These are phyloP conservation scores for Entomortierella beljakovae DNA, from an alignment of 192 early-diverging fungal genomes.

Conservation along the genomic window DNA sequence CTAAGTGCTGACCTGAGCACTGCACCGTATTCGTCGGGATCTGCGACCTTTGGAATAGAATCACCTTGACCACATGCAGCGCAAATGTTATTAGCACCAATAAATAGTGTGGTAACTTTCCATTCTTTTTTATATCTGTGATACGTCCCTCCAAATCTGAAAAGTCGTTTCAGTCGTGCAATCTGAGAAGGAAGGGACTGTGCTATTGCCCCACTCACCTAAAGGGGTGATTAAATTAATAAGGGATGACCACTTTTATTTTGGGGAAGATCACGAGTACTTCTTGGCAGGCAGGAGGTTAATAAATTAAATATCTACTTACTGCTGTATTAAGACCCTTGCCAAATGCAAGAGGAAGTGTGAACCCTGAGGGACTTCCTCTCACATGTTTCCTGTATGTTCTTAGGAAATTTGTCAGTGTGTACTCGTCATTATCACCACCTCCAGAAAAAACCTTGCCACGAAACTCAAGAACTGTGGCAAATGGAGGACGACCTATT, in stretches of 20 bases:
- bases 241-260: not conserved
- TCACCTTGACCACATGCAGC: constrained; percentile 46
- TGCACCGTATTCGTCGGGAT: constrained; percentile 57
- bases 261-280: constrained; percentile 11
- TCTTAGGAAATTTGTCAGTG: constrained; percentile 57
- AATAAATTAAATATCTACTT: constrained; percentile 9
- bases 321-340: constrained; percentile 65
- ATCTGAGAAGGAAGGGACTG: constrained; percentile 57
- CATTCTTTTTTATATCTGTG: constrained; percentile 54
- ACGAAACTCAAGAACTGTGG: constrained; percentile 60
- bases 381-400: constrained; percentile 33
- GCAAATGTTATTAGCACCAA: constrained; percentile 70
- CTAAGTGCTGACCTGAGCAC: constrained; percentile 48
- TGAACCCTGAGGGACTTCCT: constrained; percentile 60
- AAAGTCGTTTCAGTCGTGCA: constrained; percentile 39
- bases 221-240: not conserved
- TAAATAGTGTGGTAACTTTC: constrained; percentile 66
- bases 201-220: constrained; percentile 64
- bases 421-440: constrained; percentile 62
- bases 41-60: constrained; percentile 51
- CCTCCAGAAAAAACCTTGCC: constrained; percentile 66
- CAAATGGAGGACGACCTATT: constrained; percentile 61
- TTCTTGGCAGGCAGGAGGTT: constrained; percentile 12
- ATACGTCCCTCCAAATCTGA: constrained; percentile 39
- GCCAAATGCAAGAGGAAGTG: constrained; percentile 57